phyloP scores from a whole-genome alignment of 140 eudicot species.

The Oenanthe javanica region DNA sequence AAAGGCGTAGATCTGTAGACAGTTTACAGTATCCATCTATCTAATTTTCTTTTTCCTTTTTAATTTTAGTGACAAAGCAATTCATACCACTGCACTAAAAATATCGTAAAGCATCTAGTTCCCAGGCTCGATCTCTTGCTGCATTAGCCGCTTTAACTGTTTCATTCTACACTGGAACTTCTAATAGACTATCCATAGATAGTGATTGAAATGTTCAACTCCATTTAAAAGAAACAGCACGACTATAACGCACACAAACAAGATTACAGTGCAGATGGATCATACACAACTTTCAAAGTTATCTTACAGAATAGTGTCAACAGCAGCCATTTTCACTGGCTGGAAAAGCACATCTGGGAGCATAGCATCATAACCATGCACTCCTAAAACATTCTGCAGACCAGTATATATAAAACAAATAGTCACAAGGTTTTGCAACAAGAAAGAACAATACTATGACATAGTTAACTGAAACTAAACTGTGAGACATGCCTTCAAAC shows the following conservation, averaged over 20 bases:
- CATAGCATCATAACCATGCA: conserved; percentile 26
- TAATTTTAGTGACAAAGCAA: background rate
- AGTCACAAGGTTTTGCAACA: background rate
- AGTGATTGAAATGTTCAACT: background rate
- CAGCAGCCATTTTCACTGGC: conserved; percentile 49
- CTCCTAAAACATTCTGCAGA: conserved; percentile 36
- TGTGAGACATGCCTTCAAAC: conserved; percentile 36
- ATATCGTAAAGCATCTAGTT: background rate
- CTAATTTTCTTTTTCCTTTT: no score
- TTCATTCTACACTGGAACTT: background rate
- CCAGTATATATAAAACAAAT: conserved; percentile 1
- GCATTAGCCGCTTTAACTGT: background rate
- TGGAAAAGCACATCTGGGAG: conserved; percentile 62
- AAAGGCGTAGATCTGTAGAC: background rate
- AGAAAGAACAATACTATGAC: conserved; percentile 3
- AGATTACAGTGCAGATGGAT: background rate
- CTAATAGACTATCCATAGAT: background rate
- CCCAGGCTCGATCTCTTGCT: background rate
- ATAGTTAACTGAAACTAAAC: background rate
- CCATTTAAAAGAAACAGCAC: background rate
- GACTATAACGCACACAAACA: background rate
- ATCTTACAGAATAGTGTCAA: conserved; percentile 55
- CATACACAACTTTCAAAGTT: background rate
- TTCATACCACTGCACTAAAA: background rate
- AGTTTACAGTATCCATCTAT: background rate